Conservation (phyloP, 805 yeast genomes). For the Zygosaccharomyces lentus region DNA sequence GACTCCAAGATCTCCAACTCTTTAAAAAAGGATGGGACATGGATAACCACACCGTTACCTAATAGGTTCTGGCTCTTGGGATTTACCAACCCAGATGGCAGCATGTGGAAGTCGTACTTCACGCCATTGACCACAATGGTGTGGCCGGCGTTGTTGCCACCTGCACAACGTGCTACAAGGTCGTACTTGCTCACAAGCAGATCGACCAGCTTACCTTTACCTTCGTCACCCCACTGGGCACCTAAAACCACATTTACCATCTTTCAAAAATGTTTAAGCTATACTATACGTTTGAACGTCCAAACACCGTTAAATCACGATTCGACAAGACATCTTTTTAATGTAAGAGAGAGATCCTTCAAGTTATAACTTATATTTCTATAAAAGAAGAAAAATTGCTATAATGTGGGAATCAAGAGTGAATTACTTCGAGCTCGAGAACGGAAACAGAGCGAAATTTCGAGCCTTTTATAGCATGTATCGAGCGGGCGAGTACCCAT, state of each 20-base stretch:
- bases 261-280: not conserved
- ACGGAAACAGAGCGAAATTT: not conserved
- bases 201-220: conserved; percentile 97
- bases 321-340: not conserved
- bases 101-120: conserved; percentile 97
- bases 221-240: conserved; percentile 99
- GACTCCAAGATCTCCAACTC: conserved; percentile 77
- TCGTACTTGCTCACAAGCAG: conserved; percentile 91
- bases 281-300: not conserved
- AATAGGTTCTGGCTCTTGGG: conserved; percentile 84
- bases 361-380: not conserved
- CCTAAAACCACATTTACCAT: conserved; percentile 82
- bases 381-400: not conserved
- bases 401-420: not conserved
- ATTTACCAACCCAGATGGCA: conserved; percentile 96
- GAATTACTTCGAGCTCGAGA: not conserved
- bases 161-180: conserved; percentile 96
- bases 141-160: conserved; percentile 99
- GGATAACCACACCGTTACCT: conserved; percentile 96
- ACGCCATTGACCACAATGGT: conserved; percentile 87
- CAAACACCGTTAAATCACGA: not conserved
- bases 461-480: not conserved
- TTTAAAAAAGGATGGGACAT: conserved; percentile 85
- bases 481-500: not conserved
- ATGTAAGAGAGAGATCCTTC: not conserved